Percentiles rank a stretch among this genome's conserved stretches.
These are phyloP conservation scores for Colletotrichum graminicola DNA, from an alignment of 2,329 filamentous ascomycete species.

Conservation along the genomic window DNA sequence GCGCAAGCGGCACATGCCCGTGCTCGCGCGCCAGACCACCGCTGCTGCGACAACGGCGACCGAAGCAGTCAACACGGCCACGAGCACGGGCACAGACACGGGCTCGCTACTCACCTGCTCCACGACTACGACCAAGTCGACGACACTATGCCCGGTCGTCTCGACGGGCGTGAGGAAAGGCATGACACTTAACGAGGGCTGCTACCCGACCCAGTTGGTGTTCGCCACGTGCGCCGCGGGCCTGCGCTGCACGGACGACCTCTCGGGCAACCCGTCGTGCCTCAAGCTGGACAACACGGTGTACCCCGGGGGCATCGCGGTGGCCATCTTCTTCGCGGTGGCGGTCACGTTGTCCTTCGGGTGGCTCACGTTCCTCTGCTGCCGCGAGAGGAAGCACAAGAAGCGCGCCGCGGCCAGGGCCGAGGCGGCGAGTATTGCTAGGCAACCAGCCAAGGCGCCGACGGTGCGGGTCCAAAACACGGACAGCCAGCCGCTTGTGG, in stretches of 20 bases:
- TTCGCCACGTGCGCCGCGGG: constrained; percentile 57
- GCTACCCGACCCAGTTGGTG: constrained; percentile 53
- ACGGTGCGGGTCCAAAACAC: constrained; percentile 40
- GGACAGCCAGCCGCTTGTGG: constrained; percentile 34
- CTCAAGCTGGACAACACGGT: constrained; percentile 56
- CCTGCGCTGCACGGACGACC: constrained; percentile 60
- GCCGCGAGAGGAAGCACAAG: constrained; percentile 61
- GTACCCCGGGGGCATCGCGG: constrained; percentile 59
- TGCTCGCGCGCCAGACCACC: constrained; percentile 41
- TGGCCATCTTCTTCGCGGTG: constrained; percentile 61
- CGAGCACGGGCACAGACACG: constrained; percentile 42
- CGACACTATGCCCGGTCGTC: constrained; percentile 55
- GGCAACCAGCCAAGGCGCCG: constrained; percentile 59
- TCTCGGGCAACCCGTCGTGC: constrained; percentile 56
- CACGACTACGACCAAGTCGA: constrained; percentile 50
- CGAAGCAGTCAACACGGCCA: constrained; percentile 2
- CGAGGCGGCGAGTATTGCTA: constrained; percentile 54
- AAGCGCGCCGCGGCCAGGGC: constrained; percentile 58
- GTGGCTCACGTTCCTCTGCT: constrained; percentile 64
- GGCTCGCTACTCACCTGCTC: constrained; percentile 44
- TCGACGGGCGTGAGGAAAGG: constrained; percentile 56
- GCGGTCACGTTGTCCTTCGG: constrained; percentile 54
- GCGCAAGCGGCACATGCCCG: constrained; percentile 34
- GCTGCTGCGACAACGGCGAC: constrained; percentile 39
- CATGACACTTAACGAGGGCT: constrained; percentile 51